Evolutionary conservation across 2,329 filamentous ascomycete genomes (phyloP).

Genomic region (Akanthomyces muscarius): DNA sequence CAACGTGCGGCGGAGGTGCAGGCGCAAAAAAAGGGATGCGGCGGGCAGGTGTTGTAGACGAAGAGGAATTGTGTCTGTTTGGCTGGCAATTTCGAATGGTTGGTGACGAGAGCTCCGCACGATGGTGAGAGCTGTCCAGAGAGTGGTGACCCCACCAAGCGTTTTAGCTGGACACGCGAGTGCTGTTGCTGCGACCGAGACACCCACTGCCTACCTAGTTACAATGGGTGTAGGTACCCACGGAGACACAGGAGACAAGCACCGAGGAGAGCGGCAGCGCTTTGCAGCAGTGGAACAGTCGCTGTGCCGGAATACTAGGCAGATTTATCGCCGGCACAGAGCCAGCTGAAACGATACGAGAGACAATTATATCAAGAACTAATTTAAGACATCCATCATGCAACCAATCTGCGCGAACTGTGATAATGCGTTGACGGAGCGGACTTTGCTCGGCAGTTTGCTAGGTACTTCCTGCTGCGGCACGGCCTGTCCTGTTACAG

Average conservation of each 20-base stretch:
- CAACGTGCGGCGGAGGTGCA: conserved; percentile 22
- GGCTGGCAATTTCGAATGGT: conserved; percentile 23
- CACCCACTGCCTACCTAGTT: too few species aligned
- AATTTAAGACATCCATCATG: not conserved
- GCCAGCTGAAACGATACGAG: too few species aligned
- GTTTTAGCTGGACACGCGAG: not conserved
- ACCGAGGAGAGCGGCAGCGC: not conserved
- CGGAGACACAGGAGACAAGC: not conserved
- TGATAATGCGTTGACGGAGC: not conserved
- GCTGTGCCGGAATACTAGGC: not conserved
- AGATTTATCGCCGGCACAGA: too few species aligned
- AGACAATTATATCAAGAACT: not conserved
- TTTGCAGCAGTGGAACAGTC: not conserved
- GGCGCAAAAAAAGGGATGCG: not conserved
- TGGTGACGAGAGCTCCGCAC: conserved; percentile 24
- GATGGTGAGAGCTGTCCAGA: conserved; percentile 11
- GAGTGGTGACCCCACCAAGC: not conserved
- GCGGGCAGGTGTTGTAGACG: conserved; percentile 1
- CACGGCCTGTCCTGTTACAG: not conserved
- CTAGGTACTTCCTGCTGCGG: not conserved
- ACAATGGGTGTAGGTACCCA: not conserved
- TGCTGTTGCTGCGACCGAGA: too few species aligned
- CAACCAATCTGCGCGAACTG: not conserved
- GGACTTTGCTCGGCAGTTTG: not conserved
- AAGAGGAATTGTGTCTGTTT: conserved; percentile 14